These are phyloP conservation scores for Pseudohalonectria lignicola DNA, from an alignment of 2,329 filamentous ascomycete species.

Conservation along the genomic window DNA sequence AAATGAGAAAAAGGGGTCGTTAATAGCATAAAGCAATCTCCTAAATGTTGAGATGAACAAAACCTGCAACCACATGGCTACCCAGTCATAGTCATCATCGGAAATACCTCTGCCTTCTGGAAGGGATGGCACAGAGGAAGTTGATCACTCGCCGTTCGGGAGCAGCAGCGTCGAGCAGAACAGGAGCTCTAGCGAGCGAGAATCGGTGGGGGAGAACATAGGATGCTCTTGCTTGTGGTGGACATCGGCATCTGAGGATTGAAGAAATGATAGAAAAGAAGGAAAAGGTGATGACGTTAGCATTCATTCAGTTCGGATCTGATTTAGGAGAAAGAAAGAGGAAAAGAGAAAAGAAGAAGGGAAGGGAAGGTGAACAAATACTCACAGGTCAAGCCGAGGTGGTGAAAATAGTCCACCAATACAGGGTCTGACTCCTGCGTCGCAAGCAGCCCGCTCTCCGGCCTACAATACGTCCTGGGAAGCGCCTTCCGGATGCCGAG, in stretches of 20 bases:
- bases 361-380: slow-evolving; percentile 8
- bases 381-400: slow-evolving; percentile 47
- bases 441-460: slow-evolving; percentile 35
- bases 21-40: neutral
- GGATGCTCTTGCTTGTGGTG: slow-evolving; percentile 36
- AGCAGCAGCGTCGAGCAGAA: slow-evolving; percentile 32
- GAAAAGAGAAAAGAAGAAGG: neutral
- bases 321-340: neutral
- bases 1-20: slow-evolving; percentile 1
- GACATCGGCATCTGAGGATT: slow-evolving; percentile 23
- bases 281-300: too few relatives aligned
- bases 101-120: too few relatives aligned
- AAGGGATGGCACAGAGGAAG: too few relatives aligned
- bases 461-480: slow-evolving; percentile 35
- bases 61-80: too few relatives aligned
- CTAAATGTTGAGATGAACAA: too few relatives aligned
- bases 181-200: slow-evolving; percentile 32
- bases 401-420: slow-evolving; percentile 41
- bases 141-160: slow-evolving; percentile 13
- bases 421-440: slow-evolving; percentile 32
- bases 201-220: slow-evolving; percentile 37
- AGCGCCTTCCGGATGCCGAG: slow-evolving; percentile 48
- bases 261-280: neutral
- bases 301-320: neutral
- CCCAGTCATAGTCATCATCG: too few relatives aligned